phyloP scores from a whole-genome alignment of 2,329 filamentous ascomycete species.

The Xylaria multiplex region DNA sequence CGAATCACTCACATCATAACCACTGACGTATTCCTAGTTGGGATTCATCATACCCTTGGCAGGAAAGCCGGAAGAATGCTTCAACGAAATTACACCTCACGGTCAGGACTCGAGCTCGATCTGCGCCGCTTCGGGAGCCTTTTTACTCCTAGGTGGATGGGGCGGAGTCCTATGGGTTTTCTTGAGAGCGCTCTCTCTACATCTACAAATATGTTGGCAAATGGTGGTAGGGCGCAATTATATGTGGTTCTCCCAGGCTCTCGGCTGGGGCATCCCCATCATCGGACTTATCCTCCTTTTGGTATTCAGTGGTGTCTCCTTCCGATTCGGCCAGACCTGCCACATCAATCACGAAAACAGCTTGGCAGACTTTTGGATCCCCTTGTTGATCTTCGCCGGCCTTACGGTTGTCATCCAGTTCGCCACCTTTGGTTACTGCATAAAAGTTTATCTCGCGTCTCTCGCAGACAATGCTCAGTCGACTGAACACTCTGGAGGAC shows the following conservation, averaged over 20 bases:
- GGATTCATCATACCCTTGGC: constrained; percentile 88
- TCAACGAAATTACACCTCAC: constrained; percentile 89
- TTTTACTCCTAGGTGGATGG: constrained; percentile 88
- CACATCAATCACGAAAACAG: constrained; percentile 93
- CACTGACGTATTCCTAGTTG: constrained; percentile 62
- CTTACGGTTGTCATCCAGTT: constrained; percentile 74
- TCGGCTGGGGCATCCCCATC: constrained; percentile 86
- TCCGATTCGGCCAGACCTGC: constrained; percentile 89
- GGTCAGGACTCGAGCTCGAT: constrained; percentile 85
- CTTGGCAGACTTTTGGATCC: constrained; percentile 88
- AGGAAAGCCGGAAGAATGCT: constrained; percentile 81
- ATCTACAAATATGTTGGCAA: constrained; percentile 98
- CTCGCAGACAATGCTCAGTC: constrained; percentile 77
- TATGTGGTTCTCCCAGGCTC: constrained; percentile 82
- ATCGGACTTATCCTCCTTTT: constrained; percentile 80
- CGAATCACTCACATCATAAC: neutral
- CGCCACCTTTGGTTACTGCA: constrained; percentile 82
- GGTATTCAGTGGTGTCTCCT: constrained; percentile 89
- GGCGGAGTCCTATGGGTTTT: constrained; percentile 90
- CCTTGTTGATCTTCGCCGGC: constrained; percentile 73
- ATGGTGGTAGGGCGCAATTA: constrained; percentile 87
- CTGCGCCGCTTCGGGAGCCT: constrained; percentile 88
- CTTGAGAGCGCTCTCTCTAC: constrained; percentile 86
- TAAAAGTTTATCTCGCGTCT: constrained; percentile 91
- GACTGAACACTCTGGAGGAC: constrained; percentile 76